Base-by-base conservation (phyloP, 495 filamentous ascomycete genomes). In the Penicillium arizonense region DNA sequence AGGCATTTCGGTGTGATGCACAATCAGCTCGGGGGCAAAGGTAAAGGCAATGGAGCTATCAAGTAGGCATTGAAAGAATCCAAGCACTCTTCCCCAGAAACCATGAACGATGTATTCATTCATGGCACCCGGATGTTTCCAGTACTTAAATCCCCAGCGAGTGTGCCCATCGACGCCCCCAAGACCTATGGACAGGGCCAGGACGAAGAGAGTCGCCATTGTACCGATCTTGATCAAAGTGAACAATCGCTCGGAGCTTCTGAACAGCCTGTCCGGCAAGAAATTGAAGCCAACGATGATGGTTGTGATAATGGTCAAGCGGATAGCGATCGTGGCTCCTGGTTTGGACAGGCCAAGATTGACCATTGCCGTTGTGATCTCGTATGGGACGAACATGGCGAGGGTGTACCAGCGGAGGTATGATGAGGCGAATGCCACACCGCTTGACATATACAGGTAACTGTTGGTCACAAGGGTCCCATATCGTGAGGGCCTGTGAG, bases 311-410 rank as follows among this genome's bases (percentile, higher is more conserved):
- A 93, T 70, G 11, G 80, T 77, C 42, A 96, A 80, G 67, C 87
- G 93, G 18, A 87, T 77, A 28, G 84, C 83, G 45, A 87, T 79
- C 24, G 78, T 79, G 23, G 85, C 46, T 6, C 70, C 34, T 4
- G 72, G 64, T 34, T 86, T 80, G 91, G 90, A 97, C 64, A 87
- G 87, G 14, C 84, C 76, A 46, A 95, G 84, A 24, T 89, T 95
- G 49, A 96, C 84, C 52, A 90, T 86, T 20, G 89, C 91, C 3
- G 89, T 85, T 34, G 93, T 87, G 40, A 94, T 86, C 67, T 97
- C 91, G 50, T 73, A 77, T 4, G 74, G 72, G 4, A 90, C 85
- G 46, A 89, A 72, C 61, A 96, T 89, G 40, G 88, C 82, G 57
- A 76, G 65, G 28, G 74, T 69, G 49, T 75, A 78, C 79, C 83